Evolutionary conservation across 1,284 basidiomycete genomes (phyloP).

Genomic region (Fomitopsis pinicola): DNA sequence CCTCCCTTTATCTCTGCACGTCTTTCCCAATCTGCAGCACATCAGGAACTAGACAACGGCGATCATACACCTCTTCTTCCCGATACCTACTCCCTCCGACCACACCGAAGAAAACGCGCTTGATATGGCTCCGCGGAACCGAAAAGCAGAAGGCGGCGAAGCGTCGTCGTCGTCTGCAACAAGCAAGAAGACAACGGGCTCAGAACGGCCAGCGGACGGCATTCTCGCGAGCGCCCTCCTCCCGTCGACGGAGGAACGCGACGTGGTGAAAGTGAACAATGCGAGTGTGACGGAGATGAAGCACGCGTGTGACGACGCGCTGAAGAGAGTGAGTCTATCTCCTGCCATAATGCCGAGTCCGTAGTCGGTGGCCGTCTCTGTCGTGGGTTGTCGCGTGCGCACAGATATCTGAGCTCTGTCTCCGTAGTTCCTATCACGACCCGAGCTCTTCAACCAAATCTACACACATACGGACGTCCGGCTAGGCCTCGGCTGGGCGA

Average conservation of each 20-base stretch:
- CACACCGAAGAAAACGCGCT: background rate
- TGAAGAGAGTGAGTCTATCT: slow-evolving; percentile 73
- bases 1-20: background rate
- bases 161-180: slow-evolving; percentile 6
- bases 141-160: slow-evolving; percentile 16
- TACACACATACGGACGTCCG: slow-evolving; percentile 84
- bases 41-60: background rate
- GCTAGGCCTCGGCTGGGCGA: slow-evolving; percentile 78
- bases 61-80: background rate
- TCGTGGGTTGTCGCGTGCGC: background rate
- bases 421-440: slow-evolving; percentile 69
- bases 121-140: slow-evolving; percentile 19
- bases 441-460: slow-evolving; percentile 81
- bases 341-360: background rate
- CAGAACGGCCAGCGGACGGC: slow-evolving; percentile 8
- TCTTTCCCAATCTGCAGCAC: background rate
- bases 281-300: slow-evolving; percentile 80
- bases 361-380: background rate
- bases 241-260: slow-evolving; percentile 37
- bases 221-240: slow-evolving; percentile 16
- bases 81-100: background rate
- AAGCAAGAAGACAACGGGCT: background rate
- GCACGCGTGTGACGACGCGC: slow-evolving; percentile 84
- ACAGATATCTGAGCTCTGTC: background rate
- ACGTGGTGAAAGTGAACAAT: slow-evolving; percentile 81